These are phyloP conservation scores for Exobasidium cylindrosporum DNA, from an alignment of 1,284 basidiomycete species.

Conservation along the genomic window DNA sequence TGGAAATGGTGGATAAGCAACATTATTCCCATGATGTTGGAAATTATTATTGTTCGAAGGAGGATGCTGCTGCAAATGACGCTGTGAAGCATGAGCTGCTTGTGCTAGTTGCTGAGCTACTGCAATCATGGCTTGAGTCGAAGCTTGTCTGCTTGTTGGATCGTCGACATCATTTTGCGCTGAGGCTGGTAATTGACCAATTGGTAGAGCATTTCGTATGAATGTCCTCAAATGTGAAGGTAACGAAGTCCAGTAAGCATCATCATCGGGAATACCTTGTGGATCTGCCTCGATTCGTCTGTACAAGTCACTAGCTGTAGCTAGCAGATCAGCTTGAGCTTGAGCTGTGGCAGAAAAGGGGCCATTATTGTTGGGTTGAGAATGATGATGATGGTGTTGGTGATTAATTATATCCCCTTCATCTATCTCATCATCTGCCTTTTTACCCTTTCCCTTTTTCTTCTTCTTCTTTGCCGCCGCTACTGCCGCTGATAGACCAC, in stretches of 20 bases:
- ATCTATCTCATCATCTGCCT: conserved; percentile 25
- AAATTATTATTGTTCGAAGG: conserved; percentile 24
- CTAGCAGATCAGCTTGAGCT: conserved; percentile 50
- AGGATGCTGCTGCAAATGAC: conserved; percentile 42
- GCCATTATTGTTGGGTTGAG: background rate
- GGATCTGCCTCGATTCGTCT: conserved; percentile 53
- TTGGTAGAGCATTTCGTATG: conserved; percentile 62
- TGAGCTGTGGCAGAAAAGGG: conserved; percentile 41
- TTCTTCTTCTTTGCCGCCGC: conserved; percentile 47
- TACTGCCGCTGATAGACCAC: conserved; percentile 19
- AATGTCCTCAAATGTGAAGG: conserved; percentile 63
- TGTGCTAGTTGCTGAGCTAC: conserved; percentile 55
- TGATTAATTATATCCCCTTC: conserved; percentile 14
- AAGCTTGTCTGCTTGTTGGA: conserved; percentile 42
- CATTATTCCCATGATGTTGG: background rate
- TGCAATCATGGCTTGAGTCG: conserved; percentile 54
- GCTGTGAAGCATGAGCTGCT: conserved; percentile 51
- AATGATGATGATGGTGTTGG: conserved; percentile 18
- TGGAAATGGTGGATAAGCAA: conserved; percentile 34
- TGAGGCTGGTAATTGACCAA: conserved; percentile 47
- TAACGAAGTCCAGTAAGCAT: conserved; percentile 64
- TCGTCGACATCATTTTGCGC: conserved; percentile 37
- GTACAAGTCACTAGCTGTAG: conserved; percentile 52
- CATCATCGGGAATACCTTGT: conserved; percentile 57
- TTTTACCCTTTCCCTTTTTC: conserved; percentile 46